A percentile compares a stretch with the other conserved stretches of the same genome.
Conservation (phyloP, 345 rosid genomes). For the Cardamine occulta region DNA sequence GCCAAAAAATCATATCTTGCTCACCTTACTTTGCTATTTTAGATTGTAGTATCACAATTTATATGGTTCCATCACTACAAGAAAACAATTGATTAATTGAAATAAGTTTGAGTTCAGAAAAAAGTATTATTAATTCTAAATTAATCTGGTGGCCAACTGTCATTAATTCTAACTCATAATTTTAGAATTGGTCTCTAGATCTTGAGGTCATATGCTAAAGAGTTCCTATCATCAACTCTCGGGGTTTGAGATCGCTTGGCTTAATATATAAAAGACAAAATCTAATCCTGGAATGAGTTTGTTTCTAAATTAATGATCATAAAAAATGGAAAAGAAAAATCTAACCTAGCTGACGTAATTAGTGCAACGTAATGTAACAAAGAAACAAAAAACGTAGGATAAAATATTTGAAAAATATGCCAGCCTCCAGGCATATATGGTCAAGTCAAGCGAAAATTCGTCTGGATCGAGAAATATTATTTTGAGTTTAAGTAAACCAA, state of each 20-base stretch:
- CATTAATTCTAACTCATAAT: too few relatives aligned
- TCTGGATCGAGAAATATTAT: background rate
- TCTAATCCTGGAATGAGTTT: background rate
- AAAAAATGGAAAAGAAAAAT: background rate
- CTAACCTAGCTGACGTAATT: background rate
- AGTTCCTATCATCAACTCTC: too few relatives aligned
- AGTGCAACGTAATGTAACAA: background rate
- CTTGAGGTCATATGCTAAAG: background rate
- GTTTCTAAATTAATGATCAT: background rate
- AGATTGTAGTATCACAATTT: too few relatives aligned
- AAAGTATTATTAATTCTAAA: too few relatives aligned
- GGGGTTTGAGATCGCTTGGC: background rate
- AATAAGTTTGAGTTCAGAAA: too few relatives aligned
- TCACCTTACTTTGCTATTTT: too few relatives aligned
- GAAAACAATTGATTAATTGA: too few relatives aligned
- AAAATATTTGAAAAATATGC: background rate
- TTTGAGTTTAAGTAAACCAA: background rate
- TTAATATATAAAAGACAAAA: too few relatives aligned
- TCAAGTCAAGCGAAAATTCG: constrained; percentile 19
- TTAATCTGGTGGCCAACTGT: too few relatives aligned
- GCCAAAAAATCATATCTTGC: too few relatives aligned
- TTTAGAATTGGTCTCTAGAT: background rate
- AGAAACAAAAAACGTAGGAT: background rate
- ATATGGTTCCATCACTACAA: too few relatives aligned
- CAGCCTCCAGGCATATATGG: background rate